These are phyloP conservation scores for Sclerotinia sclerotiorum DNA, from an alignment of 2,329 filamentous ascomycete species.

Conservation along the genomic window DNA sequence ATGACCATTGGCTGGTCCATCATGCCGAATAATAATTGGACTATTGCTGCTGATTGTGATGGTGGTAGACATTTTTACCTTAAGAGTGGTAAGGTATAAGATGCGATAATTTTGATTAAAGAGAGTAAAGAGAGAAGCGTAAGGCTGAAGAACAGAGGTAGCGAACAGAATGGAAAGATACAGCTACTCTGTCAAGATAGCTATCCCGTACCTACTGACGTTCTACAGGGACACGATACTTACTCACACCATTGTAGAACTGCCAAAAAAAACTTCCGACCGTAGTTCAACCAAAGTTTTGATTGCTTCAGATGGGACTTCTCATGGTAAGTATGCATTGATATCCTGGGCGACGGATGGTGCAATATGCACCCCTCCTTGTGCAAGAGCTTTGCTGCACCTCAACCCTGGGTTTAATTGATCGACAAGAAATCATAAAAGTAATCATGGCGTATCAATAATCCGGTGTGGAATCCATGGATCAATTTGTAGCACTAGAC, in stretches of 20 bases:
- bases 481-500: background rate
- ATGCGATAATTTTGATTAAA: background rate
- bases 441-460: background rate
- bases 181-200: background rate
- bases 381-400: slow-evolving; percentile 8
- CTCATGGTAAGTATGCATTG: background rate
- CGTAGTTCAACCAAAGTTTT: background rate
- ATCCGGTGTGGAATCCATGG: background rate
- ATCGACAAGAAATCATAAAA: slow-evolving; percentile 1
- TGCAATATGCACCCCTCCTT: slow-evolving; percentile 22
- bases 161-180: too few species aligned
- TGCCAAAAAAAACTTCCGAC: background rate
- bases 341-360: slow-evolving; percentile 16
- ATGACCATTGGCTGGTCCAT: slow-evolving; percentile 5
- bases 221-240: background rate
- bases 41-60: slow-evolving; percentile 22
- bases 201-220: background rate
- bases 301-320: background rate
- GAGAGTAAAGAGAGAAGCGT: background rate
- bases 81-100: background rate
- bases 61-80: slow-evolving; percentile 12
- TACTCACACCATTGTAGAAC: background rate
- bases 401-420: background rate
- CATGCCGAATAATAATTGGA: slow-evolving; percentile 19
- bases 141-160: background rate